A percentile compares a stretch with the other conserved stretches of the same genome.
Conservation (phyloP, 75 land plant genomes). For the Larix kaempferi region DNA sequence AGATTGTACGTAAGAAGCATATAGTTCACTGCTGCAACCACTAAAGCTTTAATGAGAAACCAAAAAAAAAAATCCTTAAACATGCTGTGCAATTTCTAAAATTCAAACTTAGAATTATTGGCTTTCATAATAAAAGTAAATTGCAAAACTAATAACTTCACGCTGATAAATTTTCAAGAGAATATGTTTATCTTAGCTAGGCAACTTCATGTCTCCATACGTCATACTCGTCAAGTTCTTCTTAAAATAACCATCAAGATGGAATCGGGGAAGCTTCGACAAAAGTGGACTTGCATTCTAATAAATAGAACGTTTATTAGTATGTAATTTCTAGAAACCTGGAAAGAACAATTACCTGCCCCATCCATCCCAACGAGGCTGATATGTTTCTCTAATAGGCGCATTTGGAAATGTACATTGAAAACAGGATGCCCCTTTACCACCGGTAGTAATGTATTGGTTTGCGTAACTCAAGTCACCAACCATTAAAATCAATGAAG, state of each 20-base stretch:
- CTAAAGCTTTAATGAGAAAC: not conserved
- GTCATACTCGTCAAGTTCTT: not conserved
- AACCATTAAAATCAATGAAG: slow-evolving; percentile 72
- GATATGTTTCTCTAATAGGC: slow-evolving; percentile 93
- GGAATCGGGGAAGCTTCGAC: not conserved
- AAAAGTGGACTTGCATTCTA: not conserved
- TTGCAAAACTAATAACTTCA: not conserved
- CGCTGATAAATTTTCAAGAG: not conserved
- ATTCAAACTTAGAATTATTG: not conserved
- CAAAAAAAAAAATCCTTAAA: not conserved
- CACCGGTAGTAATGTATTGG: slow-evolving; percentile 82
- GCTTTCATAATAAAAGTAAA: not conserved
- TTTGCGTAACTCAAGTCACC: slow-evolving; percentile 90
- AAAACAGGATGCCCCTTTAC: slow-evolving; percentile 66
- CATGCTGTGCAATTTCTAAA: not conserved
- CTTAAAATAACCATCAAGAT: not conserved
- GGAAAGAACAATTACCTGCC: slow-evolving; percentile 53
- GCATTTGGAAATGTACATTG: slow-evolving; percentile 80
- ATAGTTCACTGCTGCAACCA: not conserved
- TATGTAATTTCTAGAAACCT: too few species aligned
- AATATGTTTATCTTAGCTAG: not conserved
- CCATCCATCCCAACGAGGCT: slow-evolving; percentile 98
- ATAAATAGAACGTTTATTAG: not conserved
- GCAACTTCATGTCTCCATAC: not conserved
- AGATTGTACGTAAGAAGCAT: not conserved